phyloP scores from a whole-genome alignment of 129 eudicot species.

The Lactuca sativa region DNA sequence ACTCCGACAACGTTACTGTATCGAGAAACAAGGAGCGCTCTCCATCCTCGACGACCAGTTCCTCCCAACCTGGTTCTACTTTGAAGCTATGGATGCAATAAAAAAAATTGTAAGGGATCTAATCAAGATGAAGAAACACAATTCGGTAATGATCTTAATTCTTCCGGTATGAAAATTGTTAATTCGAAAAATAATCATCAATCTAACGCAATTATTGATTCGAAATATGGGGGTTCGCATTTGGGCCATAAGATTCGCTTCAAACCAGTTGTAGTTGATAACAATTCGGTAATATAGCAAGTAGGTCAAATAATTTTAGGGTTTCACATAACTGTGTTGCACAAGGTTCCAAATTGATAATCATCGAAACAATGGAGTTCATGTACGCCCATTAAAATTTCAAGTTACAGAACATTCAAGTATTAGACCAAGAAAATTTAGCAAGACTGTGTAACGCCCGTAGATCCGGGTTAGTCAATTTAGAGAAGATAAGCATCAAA shows the following conservation, averaged over 20 bases:
- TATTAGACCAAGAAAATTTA: conserved; percentile 36
- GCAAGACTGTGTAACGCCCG: too few relatives aligned
- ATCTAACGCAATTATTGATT: conserved; percentile 17
- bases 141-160: conserved; percentile 18
- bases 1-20: conserved; percentile 89
- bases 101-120: conserved; percentile 47
- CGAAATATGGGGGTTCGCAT: conserved; percentile 28
- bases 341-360: conserved; percentile 21
- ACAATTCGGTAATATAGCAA: conserved; percentile 24
- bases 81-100: conserved; percentile 88
- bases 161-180: conserved; percentile 1
- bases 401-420: conserved; percentile 29
- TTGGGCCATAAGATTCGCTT: conserved; percentile 44
- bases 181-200: conserved; percentile 18
- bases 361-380: conserved; percentile 10
- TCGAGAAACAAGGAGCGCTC: conserved; percentile 73
- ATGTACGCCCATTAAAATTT: neutral
- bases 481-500: too few relatives aligned
- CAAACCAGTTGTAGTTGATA: conserved; percentile 34
- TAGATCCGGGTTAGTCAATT: too few relatives aligned
- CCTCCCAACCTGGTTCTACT: conserved; percentile 75
- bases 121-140: conserved; percentile 18
- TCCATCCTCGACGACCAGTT: conserved; percentile 57
- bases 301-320: conserved; percentile 34
- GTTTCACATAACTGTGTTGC: conserved; percentile 27